Evolutionary conservation across 768 basidiomycete species (phyloP).

Genomic region (Tylopilus plumbeoviolaceoides): DNA sequence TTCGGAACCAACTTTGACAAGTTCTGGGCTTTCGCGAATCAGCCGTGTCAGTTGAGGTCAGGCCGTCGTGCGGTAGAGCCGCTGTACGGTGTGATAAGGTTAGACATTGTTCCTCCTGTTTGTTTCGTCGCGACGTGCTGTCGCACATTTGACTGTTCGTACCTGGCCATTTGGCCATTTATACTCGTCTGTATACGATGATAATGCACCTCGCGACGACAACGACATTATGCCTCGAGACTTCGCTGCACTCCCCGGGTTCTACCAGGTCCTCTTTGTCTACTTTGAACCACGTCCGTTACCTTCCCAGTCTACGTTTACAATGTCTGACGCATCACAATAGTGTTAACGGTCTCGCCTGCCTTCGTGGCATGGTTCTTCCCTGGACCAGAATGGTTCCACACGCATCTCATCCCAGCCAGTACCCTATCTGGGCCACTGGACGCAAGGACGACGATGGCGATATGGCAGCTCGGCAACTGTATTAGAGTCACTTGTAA

Average conservation of each 20-base stretch:
- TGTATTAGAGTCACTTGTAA: conserved; percentile 37
- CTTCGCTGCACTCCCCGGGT: conserved; percentile 59
- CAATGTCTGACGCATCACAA: not conserved
- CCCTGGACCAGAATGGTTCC: conserved; percentile 65
- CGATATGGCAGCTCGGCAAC: conserved; percentile 64
- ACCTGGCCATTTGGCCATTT: too few species aligned
- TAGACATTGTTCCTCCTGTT: too few species aligned
- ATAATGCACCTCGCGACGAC: not conserved
- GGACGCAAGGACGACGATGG: conserved; percentile 54
- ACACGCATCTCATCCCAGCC: conserved; percentile 58
- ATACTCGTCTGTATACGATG: too few species aligned
- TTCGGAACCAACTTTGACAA: too few species aligned
- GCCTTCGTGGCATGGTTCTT: conserved; percentile 46
- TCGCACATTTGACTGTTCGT: too few species aligned
- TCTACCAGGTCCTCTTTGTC: conserved; percentile 60
- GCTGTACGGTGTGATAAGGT: too few species aligned
- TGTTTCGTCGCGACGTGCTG: too few species aligned
- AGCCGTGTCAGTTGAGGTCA: too few species aligned
- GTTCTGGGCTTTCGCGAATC: too few species aligned
- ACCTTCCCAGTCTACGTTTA: not conserved
- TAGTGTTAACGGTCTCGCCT: conserved; percentile 50
- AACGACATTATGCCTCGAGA: conserved; percentile 13
- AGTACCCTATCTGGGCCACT: conserved; percentile 24
- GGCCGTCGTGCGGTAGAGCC: too few species aligned
- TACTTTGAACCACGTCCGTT: conserved; percentile 59